These are phyloP conservation scores for Epithemia pelagica DNA, from an alignment of 108 stramenopile species.

Conservation along the genomic window DNA sequence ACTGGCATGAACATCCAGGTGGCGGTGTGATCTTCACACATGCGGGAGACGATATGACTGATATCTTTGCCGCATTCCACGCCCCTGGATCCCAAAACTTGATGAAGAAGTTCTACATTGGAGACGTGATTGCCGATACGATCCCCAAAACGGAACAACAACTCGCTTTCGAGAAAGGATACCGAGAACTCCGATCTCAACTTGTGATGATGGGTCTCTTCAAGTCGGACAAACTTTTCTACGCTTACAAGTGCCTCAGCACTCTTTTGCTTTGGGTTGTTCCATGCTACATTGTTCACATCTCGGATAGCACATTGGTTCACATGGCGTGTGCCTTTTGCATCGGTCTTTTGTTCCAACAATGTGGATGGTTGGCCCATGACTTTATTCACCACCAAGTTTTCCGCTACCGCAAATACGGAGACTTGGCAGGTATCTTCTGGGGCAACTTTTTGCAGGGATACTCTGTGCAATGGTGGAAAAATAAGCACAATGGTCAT, in stretches of 20 bases:
- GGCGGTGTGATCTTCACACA: conserved; percentile 97
- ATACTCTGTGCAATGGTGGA: conserved; percentile 93
- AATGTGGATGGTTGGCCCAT: conserved; percentile 99
- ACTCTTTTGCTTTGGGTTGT: conserved; percentile 81
- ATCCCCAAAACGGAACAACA: conserved; percentile 75
- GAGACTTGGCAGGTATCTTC: conserved; percentile 87
- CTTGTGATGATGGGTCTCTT: conserved; percentile 93
- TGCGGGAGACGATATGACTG: conserved; percentile 98
- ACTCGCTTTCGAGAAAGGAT: conserved; percentile 92
- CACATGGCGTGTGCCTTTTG: conserved; percentile 83
- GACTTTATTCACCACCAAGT: conserved; percentile 98
- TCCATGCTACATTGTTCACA: conserved; percentile 69
- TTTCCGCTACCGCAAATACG: conserved; percentile 88
- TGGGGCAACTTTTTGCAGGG: conserved; percentile 96
- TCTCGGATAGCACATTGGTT: conserved; percentile 54
- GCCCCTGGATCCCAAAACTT: conserved; percentile 80
- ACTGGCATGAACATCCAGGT: conserved; percentile 96
- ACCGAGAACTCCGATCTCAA: conserved; percentile 87
- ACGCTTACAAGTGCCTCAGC: conserved; percentile 88
- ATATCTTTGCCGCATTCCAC: conserved; percentile 98
- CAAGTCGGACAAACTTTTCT: conserved; percentile 83
- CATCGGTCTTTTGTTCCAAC: conserved; percentile 97
- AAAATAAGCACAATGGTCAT: conserved; percentile 99
- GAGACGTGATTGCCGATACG: conserved; percentile 78
- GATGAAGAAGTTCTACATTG: conserved; percentile 93